Conservation (phyloP, 2,329 filamentous ascomycete species). For the Monosporascus sp. region DNA sequence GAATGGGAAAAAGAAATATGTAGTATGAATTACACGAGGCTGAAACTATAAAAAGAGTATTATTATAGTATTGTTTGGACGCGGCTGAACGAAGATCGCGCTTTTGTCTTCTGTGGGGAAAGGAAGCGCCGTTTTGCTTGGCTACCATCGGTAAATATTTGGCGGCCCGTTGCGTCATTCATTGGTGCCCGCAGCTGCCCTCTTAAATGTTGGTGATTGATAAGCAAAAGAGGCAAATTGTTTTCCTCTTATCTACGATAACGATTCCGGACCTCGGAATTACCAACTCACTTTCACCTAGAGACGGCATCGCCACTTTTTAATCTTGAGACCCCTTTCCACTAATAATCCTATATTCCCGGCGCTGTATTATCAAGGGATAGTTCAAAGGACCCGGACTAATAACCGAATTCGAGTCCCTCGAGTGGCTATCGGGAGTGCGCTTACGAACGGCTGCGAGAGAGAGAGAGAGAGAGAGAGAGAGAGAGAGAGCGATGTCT, state of each 20-base stretch:
- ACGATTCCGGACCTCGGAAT: background rate
- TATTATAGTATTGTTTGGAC: background rate
- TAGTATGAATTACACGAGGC: no score
- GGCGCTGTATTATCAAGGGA: background rate
- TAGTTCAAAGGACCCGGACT: no score
- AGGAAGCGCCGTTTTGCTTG: background rate
- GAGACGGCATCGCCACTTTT: background rate
- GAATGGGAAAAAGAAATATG: no score
- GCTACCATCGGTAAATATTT: background rate
- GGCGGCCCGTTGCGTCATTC: background rate
- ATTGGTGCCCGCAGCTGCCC: background rate
- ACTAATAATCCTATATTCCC: background rate
- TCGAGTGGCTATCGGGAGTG: no score
- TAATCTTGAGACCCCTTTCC: background rate
- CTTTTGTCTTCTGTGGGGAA: background rate
- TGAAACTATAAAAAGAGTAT: background rate
- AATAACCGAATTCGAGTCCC: no score
- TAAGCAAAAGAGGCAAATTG: background rate
- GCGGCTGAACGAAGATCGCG: background rate
- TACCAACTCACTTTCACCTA: background rate
- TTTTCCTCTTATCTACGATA: background rate
- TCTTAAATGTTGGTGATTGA: background rate
- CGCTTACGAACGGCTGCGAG: background rate
- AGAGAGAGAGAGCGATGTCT: slow-evolving; percentile 14
- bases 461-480: background rate